Conservation (phyloP, 83 land plant species). For the Thuja plicata region DNA sequence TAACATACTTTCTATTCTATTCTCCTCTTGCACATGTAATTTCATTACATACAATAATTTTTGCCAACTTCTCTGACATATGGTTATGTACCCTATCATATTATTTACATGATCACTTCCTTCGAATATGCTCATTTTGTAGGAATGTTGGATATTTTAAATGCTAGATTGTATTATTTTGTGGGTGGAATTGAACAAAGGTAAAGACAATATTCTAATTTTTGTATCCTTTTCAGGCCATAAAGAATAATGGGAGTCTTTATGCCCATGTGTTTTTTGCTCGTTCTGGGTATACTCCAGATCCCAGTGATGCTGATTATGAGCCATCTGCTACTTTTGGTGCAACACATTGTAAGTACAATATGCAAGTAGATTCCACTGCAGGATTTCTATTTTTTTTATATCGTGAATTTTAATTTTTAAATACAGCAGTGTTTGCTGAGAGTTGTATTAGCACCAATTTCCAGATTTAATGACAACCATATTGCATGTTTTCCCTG, state of each 20-base stretch:
- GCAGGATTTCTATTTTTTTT: neutral
- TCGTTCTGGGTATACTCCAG: slow-evolving; percentile 87
- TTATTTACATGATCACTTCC: neutral
- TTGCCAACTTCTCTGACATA: neutral
- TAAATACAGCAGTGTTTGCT: neutral
- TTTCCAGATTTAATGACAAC: slow-evolving; percentile 1
- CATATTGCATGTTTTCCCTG: neutral
- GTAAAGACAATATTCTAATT: neutral
- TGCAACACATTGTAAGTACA: slow-evolving; percentile 64
- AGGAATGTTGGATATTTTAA: neutral
- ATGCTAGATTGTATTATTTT: neutral
- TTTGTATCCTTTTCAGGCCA: slow-evolving; percentile 33
- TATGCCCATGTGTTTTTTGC: slow-evolving; percentile 97
- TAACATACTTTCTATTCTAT: no score
- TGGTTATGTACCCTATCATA: neutral
- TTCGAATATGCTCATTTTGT: neutral
- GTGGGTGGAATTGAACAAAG: neutral
- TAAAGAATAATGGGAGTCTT: slow-evolving; percentile 81
- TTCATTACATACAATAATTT: neutral
- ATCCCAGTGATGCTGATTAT: slow-evolving; percentile 92
- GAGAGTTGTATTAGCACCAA: neutral
- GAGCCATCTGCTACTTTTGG: slow-evolving; percentile 64
- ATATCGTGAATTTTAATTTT: neutral
- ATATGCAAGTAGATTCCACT: slow-evolving; percentile 7
- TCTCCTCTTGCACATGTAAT: no score